phyloP scores from a whole-genome alignment of 192 early-diverging fungal genomes.

The Backusella tarrabulga region DNA sequence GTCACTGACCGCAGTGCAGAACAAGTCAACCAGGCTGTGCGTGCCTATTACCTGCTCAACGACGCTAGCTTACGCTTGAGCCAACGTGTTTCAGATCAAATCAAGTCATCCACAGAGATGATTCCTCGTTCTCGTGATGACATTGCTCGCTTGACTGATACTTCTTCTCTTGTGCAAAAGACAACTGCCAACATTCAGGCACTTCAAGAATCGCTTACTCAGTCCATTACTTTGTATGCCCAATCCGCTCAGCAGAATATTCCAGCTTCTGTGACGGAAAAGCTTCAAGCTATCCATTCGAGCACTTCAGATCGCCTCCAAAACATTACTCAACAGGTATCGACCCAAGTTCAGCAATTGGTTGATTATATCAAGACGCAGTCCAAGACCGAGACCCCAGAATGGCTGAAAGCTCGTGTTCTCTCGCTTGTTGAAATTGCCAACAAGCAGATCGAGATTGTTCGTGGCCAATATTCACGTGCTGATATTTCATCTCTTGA shows the following conservation, averaged over 20 bases:
- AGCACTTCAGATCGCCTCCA: slow-evolving; percentile 18
- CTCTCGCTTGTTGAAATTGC: slow-evolving; percentile 42
- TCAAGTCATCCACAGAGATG: slow-evolving; percentile 18
- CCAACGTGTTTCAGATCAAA: slow-evolving; percentile 25
- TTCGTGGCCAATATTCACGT: slow-evolving; percentile 41
- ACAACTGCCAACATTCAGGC: slow-evolving; percentile 20
- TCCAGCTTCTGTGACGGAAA: slow-evolving; percentile 21
- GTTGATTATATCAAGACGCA: slow-evolving; percentile 45
- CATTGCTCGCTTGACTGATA: slow-evolving; percentile 16
- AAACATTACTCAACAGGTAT: slow-evolving; percentile 24
- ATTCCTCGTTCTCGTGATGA: slow-evolving; percentile 26
- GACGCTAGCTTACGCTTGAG: slow-evolving; percentile 28
- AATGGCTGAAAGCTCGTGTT: slow-evolving; percentile 44
- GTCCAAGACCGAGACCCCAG: slow-evolving; percentile 39
- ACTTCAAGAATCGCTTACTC: slow-evolving; percentile 22
- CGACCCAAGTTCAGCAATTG: slow-evolving; percentile 33
- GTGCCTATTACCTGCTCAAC: slow-evolving; percentile 28
- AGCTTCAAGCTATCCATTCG: slow-evolving; percentile 13
- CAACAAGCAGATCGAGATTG: slow-evolving; percentile 41
- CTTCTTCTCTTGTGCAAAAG: slow-evolving; percentile 24
- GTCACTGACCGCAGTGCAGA: slow-evolving; percentile 3
- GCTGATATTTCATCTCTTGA: slow-evolving; percentile 45
- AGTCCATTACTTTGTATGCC: slow-evolving; percentile 23
- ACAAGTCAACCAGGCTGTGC: slow-evolving; percentile 31
- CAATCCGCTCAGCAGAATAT: slow-evolving; percentile 23